Evolutionary conservation across 148 eudicot genomes (phyloP).

Genomic region (Camellia sinensis): DNA sequence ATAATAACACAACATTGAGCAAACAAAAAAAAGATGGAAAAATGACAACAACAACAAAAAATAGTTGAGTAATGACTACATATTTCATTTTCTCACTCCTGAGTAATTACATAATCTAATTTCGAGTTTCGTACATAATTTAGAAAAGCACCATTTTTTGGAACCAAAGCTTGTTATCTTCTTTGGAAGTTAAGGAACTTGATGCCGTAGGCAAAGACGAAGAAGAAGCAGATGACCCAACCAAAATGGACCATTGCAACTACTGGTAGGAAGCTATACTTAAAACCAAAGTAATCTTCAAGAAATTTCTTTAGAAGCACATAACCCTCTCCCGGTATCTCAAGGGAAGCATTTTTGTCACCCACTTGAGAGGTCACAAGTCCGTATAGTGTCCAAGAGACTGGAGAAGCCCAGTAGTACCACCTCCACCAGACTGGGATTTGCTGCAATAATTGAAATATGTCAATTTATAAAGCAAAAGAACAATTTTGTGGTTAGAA

Average conservation of each 20-base stretch:
- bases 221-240: constrained; percentile 46
- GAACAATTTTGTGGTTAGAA: not conserved
- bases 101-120: too few relatives aligned
- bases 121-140: too few relatives aligned
- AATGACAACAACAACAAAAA: too few relatives aligned
- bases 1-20: too few relatives aligned
- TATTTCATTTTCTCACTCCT: too few relatives aligned
- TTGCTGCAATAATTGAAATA: constrained; percentile 36
- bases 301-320: constrained; percentile 38
- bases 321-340: constrained; percentile 40
- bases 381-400: constrained; percentile 75
- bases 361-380: constrained; percentile 67
- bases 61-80: too few relatives aligned
- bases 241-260: constrained; percentile 48
- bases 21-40: too few relatives aligned
- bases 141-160: too few relatives aligned
- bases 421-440: constrained; percentile 93
- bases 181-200: constrained; percentile 64
- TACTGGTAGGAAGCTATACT: constrained; percentile 46
- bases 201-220: constrained; percentile 59
- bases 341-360: constrained; percentile 28
- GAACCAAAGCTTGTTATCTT: constrained; percentile 23
- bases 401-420: constrained; percentile 74
- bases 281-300: constrained; percentile 42
- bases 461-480: not conserved